Conservation (phyloP, 805 yeast species). For the Cyberlindnera mycetangii region DNA sequence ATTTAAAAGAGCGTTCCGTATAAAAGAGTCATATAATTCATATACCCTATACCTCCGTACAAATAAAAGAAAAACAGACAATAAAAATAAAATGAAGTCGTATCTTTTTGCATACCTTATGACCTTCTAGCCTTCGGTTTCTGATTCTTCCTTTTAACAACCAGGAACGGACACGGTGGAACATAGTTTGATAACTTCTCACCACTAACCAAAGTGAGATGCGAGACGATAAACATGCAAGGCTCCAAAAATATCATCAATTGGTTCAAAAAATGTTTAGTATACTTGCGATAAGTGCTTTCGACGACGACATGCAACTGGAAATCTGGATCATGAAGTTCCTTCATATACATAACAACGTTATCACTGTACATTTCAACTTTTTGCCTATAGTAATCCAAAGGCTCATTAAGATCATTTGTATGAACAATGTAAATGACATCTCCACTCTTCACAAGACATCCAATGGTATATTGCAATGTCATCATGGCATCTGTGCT, state of each 20-base stretch:
- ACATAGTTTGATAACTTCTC: constrained; percentile 23
- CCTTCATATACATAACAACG: constrained; percentile 13
- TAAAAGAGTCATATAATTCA: too few species aligned
- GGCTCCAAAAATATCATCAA: constrained; percentile 36
- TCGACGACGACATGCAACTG: constrained; percentile 30
- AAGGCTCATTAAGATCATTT: constrained; percentile 40
- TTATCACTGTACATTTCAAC: constrained; percentile 14
- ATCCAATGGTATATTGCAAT: constrained; percentile 84
- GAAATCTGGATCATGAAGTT: constrained; percentile 20
- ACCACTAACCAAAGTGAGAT: constrained; percentile 12
- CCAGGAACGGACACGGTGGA: constrained; percentile 24
- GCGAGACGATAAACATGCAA: constrained; percentile 21
- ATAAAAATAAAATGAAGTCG: too few species aligned
- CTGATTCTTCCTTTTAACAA: constrained; percentile 21
- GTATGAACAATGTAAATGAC: constrained; percentile 65
- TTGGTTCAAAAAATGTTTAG: constrained; percentile 37
- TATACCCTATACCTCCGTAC: too few species aligned
- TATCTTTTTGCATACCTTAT: too few species aligned
- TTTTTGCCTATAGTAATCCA: constrained; percentile 21
- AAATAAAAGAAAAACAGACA: too few species aligned
- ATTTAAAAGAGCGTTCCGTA: too few species aligned
- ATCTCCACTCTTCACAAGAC: constrained; percentile 78
- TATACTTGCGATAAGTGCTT: constrained; percentile 36
- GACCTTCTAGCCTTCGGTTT: constrained; percentile 7
- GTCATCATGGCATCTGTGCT: constrained; percentile 83